Percentiles rank a stretch among this genome's conserved stretches.
These are phyloP conservation scores for Leccinum subgranulosum DNA, from an alignment of 768 basidiomycete species.

Conservation along the genomic window DNA sequence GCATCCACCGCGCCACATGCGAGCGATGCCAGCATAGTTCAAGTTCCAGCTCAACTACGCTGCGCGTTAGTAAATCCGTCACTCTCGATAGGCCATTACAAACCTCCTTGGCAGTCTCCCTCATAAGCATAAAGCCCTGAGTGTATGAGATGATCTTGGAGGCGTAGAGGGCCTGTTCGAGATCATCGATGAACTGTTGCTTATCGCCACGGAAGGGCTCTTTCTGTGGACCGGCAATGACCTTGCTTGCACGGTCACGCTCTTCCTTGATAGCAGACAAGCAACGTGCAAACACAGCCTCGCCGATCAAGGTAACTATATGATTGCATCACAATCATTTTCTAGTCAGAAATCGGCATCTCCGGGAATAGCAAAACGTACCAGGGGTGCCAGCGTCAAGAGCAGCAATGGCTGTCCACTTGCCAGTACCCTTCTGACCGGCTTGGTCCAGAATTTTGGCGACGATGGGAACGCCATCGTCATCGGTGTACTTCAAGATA, in stretches of 20 bases:
- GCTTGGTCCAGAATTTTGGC: constrained; percentile 94
- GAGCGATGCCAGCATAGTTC: constrained; percentile 97
- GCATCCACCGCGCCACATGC: constrained; percentile 99
- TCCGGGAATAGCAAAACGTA: constrained; percentile 33
- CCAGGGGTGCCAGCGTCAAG: constrained; percentile 89
- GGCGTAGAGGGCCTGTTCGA: constrained; percentile 98
- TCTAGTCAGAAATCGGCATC: constrained; percentile 1
- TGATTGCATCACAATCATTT: constrained; percentile 9
- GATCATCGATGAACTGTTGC: constrained; percentile 97
- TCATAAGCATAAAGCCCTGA: constrained; percentile 99
- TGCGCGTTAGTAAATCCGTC: constrained; percentile 3
- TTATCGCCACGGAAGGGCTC: constrained; percentile 97
- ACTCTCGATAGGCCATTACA: constrained; percentile 9
- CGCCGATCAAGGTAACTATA: constrained; percentile 95
- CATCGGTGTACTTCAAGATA: constrained; percentile 96
- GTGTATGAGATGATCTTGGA: constrained; percentile 99
- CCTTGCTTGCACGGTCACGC: constrained; percentile 89
- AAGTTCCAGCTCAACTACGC: constrained; percentile 77
- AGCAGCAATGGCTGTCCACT: constrained; percentile 98
- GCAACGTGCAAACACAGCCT: constrained; percentile 99
- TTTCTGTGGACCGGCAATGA: constrained; percentile 85
- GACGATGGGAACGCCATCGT: constrained; percentile 88
- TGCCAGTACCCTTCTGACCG: constrained; percentile 99
- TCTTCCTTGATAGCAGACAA: constrained; percentile 96
- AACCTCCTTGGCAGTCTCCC: constrained; percentile 94